Base-by-base conservation (phyloP, 2,329 filamentous ascomycete species). In the Albophoma yamanashiensis region DNA sequence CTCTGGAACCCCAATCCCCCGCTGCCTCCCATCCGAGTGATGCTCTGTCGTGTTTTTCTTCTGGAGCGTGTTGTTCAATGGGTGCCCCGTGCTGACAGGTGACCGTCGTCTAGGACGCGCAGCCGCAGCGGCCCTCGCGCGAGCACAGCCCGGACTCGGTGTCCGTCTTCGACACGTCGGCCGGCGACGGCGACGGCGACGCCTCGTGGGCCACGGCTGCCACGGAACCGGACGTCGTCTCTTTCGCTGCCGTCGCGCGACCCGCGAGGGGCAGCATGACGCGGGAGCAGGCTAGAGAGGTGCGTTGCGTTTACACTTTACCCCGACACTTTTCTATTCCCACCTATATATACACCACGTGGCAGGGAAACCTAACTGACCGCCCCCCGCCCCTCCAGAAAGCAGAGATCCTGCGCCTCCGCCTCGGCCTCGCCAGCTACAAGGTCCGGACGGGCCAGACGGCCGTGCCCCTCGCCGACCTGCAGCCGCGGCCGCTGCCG, bases 371-470 rank as follows among this genome's bases (percentile, higher is more conserved):
- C 27, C 5, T 31, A 31, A 31, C 27, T 31, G 27, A 31, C 27
- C 43, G 8, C 47, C 34, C 15, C 34, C 47, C 15, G 3, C 12
- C 17, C 27, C 8, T 2, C 20, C 56, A 89, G 81, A 82, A 83
- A 73, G 86, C 85, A 25, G 82, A 88, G 68, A 82, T 85, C 56
- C 77, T 92, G 53, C 82, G 82, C 58, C 79, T 90, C 12, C 82
- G 88, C n/a, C 82, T 92, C 20, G 79, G 82, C 36, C 81, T 91
- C 25, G 89, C 88, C 17, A 82, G 82, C 68, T 92, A 91, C 78
- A 92, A 92, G 73, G 78, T 92, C 64, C 82, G 81, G 60, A 92
- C 89, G 2, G 85, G 88, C 62, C 89, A 92, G 72, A 81, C 85
- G 59, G 76, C 82, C 60, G 79, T 89, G 36, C 86, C 88, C 1